Evolutionary conservation across 2,329 filamentous ascomycete genomes (phyloP).

Genomic region (Amphichorda felina): DNA sequence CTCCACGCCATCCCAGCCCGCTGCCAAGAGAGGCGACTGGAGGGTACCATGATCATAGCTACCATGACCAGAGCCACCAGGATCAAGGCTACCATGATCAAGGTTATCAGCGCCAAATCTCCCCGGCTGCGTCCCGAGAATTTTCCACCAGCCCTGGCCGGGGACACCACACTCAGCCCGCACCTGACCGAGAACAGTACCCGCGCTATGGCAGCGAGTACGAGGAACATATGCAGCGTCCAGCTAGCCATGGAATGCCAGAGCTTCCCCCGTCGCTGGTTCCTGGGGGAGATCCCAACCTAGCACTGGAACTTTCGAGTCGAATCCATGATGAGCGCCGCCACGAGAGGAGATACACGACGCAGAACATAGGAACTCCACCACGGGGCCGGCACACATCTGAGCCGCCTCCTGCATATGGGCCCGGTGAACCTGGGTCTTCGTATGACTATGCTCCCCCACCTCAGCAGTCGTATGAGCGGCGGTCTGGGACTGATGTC

Average conservation of each 20-base stretch:
- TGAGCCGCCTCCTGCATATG: constrained; percentile 15
- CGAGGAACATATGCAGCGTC: background rate
- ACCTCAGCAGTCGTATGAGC: background rate
- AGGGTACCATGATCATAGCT: constrained; percentile 1
- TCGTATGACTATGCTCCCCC: constrained; percentile 15
- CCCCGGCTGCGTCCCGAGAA: constrained; percentile 2
- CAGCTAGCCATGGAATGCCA: constrained; percentile 26
- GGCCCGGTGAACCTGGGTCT: constrained; percentile 13
- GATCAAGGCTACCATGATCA: constrained; percentile 1
- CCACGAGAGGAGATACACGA: constrained; percentile 30
- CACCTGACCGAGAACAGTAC: constrained; percentile 16
- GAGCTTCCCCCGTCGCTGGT: constrained; percentile 45
- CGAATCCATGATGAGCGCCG: constrained; percentile 44
- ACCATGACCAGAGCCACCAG: background rate
- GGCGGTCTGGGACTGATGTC: constrained; percentile 7
- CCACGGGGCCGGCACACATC: constrained; percentile 26
- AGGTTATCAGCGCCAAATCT: background rate
- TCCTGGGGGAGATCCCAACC: constrained; percentile 44
- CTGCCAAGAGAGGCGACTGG: background rate
- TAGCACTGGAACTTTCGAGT: constrained; percentile 45
- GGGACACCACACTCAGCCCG: background rate
- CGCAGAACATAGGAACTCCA: constrained; percentile 24
- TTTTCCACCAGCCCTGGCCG: constrained; percentile 5
- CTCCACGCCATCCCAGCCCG: constrained; percentile 3
- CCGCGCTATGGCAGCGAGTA: constrained; percentile 2